Conservation (phyloP, 352 stramenopile genomes). For the Globisporangium sylvaticum region DNA sequence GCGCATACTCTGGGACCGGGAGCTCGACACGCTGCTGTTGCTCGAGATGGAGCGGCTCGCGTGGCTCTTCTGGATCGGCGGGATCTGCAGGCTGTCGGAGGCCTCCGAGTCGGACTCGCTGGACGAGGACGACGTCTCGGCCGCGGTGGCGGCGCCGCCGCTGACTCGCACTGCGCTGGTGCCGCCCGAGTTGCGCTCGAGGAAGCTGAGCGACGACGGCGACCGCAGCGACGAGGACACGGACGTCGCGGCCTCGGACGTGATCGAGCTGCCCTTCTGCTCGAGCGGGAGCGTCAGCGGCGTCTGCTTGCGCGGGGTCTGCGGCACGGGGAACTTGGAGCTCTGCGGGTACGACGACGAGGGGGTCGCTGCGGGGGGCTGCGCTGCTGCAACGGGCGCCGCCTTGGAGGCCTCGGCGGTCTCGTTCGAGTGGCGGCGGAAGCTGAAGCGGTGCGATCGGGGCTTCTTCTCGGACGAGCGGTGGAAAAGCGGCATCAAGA, state of each 20-base stretch:
- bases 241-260: conserved; percentile 24
- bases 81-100: neutral
- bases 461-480: conserved; percentile 42
- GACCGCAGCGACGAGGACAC: conserved; percentile 57
- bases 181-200: conserved; percentile 39
- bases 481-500: conserved; percentile 62
- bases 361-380: neutral
- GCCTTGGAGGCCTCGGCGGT: conserved; percentile 4
- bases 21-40: conserved; percentile 15
- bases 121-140: conserved; percentile 14
- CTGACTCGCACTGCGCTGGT: conserved; percentile 22
- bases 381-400: conserved; percentile 8
- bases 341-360: neutral
- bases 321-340: neutral
- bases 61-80: neutral
- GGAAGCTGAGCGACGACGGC: conserved; percentile 39
- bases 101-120: conserved; percentile 16
- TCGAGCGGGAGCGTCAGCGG: conserved; percentile 3
- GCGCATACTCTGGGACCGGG: conserved; percentile 17
- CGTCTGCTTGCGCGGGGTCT: conserved; percentile 3
- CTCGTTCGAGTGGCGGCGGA: conserved; percentile 57
- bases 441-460: conserved; percentile 61
- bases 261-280: conserved; percentile 21
- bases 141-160: conserved; percentile 5
- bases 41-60: conserved; percentile 13